phyloP scores from a whole-genome alignment of 2,329 filamentous ascomycete species.

The Epichloe scottii region DNA sequence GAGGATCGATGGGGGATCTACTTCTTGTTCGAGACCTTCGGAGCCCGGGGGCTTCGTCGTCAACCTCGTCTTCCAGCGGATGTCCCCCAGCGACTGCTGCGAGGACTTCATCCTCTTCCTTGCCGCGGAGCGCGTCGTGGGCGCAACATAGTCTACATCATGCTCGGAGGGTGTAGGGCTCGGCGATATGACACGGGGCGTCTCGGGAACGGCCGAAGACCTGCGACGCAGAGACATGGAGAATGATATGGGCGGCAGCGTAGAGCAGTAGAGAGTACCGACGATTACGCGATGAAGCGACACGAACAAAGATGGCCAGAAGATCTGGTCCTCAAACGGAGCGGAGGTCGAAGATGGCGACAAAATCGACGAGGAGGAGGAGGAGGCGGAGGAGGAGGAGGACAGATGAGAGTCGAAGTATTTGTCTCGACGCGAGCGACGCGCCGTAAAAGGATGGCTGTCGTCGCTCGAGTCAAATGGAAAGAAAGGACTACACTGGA shows the following conservation, averaged over 20 bases:
- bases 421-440: slow-evolving; percentile 37
- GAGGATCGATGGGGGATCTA: slow-evolving; percentile 49
- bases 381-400: not conserved
- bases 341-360: not conserved
- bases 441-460: slow-evolving; percentile 12
- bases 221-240: slow-evolving; percentile 40
- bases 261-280: slow-evolving; percentile 42
- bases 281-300: slow-evolving; percentile 37
- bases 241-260: slow-evolving; percentile 47
- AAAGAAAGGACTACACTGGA: slow-evolving; percentile 9
- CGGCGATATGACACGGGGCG: slow-evolving; percentile 80
- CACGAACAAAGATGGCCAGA: slow-evolving; percentile 36
- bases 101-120: slow-evolving; percentile 38
- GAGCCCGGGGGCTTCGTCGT: slow-evolving; percentile 31
- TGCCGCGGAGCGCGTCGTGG: slow-evolving; percentile 64
- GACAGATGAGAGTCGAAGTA: slow-evolving; percentile 27
- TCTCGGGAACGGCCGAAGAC: slow-evolving; percentile 48
- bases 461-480: slow-evolving; percentile 12
- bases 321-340: slow-evolving; percentile 10
- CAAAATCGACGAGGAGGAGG: not conserved
- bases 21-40: slow-evolving; percentile 58
- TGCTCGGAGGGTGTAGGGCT: slow-evolving; percentile 50
- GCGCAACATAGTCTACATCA: slow-evolving; percentile 46
- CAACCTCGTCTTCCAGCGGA: slow-evolving; percentile 36
- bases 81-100: slow-evolving; percentile 50